phyloP scores from a whole-genome alignment of 306 rosid genomes.

The Fragaria vesca region DNA sequence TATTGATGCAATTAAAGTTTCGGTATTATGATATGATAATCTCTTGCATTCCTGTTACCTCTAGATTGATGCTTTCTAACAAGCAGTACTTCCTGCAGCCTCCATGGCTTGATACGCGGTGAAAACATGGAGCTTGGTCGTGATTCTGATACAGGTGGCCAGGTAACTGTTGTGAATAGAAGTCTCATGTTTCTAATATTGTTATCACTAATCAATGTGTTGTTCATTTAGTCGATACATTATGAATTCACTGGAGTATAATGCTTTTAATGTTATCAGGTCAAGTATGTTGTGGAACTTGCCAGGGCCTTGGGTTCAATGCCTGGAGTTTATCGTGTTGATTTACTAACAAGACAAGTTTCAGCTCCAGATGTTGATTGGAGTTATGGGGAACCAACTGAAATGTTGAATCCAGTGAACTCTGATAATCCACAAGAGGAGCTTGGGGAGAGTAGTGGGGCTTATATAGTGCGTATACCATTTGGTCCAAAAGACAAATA shows the following conservation, averaged over 20 bases:
- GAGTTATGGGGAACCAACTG: conserved; percentile 63
- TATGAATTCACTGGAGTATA: conserved; percentile 13
- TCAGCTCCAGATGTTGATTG: conserved; percentile 58
- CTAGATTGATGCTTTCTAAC: conserved; percentile 23
- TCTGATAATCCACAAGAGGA: conserved; percentile 31
- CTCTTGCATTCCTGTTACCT: conserved; percentile 1
- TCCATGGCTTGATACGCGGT: conserved; percentile 61
- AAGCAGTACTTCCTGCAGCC: conserved; percentile 38
- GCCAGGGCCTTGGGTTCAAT: conserved; percentile 55
- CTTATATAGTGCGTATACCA: conserved; percentile 54
- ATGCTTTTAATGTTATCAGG: conserved; percentile 29
- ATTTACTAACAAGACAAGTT: conserved; percentile 56
- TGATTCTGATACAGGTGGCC: conserved; percentile 68
- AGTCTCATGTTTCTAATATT: neutral
- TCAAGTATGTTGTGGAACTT: conserved; percentile 61
- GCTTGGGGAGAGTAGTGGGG: conserved; percentile 55
- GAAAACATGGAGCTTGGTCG: conserved; percentile 71
- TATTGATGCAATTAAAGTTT: neutral
- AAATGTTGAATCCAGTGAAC: conserved; percentile 44
- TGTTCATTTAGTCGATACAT: neutral
- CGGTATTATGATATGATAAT: neutral
- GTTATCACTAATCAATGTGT: neutral
- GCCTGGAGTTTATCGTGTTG: conserved; percentile 66
- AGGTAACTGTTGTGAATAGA: conserved; percentile 32
- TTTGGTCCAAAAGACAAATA: conserved; percentile 60